Base-by-base conservation (phyloP, 139 green algal genomes). In the Chlorella ohadii region DNA sequence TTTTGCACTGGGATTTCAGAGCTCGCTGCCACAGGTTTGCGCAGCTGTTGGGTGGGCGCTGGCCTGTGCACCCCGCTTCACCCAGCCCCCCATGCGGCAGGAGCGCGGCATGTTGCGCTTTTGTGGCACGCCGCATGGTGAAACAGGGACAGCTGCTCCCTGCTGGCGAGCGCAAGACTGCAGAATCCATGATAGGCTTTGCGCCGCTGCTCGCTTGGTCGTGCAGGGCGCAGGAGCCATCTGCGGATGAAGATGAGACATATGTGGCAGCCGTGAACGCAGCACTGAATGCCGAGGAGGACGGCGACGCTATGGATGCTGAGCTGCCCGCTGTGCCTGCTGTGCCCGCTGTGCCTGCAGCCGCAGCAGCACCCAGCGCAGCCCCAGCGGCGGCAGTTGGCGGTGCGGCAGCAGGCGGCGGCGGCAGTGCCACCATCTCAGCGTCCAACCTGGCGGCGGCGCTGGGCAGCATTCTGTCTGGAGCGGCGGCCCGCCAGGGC, bases 261-360 rank as follows among this genome's bases (percentile, higher is more conserved):
- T 64, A 84, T 19, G 57, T 87, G 31, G 66, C 63, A 16, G 72
- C 87, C 20, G 79, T 92, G 71, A 84, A 87, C 79, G 66, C 78
- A 7, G 78, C 88, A 6, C 73, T 92, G 55, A 80, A 71, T 75
- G 38, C 16, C 36, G 76, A 41, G 3, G 39, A 23, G 4, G 73
- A 47, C 0, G 63, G 47, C 15, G 59, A 39, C 65, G 77, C 16
- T 38, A 82, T 82, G 76, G 57, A 82, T 15, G 41, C 76, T 15
- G 76, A 82, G 7, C 34, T 27, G 1, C 25, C 38, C 9, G n/a
- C 36, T 20, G 63, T 3, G 28, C 63, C 63, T 6, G 63, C 63
- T 20, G 63, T 28, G 63, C 11, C 39, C 77, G 41, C 80, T 41
- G 11, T 33, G 65, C 39, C 63, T 36, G 33, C 57, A 86, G 31